Conservation (phyloP, 164 flowering plant species). For the Amborella trichopoda region DNA sequence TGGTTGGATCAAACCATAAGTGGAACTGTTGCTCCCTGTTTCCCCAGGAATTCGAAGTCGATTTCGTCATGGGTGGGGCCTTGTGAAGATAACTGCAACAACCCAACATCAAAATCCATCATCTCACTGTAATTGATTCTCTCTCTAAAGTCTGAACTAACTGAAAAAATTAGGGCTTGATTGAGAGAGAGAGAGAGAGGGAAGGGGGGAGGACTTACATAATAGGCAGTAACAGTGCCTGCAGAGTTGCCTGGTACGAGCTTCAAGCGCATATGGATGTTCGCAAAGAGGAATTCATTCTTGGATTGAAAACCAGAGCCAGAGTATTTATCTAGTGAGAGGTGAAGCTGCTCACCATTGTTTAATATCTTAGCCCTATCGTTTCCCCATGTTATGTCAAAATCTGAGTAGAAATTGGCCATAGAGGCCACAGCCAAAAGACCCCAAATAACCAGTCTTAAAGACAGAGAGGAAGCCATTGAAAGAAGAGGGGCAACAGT, state of each 20-base stretch:
- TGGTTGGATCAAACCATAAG: slow-evolving; percentile 79
- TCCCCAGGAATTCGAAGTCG: slow-evolving; percentile 83
- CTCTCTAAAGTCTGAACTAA: too few relatives aligned
- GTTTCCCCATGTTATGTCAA: slow-evolving; percentile 20
- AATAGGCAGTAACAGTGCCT: slow-evolving; percentile 29
- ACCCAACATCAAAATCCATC: too few relatives aligned
- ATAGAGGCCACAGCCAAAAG: too few relatives aligned
- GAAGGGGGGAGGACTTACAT: too few relatives aligned
- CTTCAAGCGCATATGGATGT: slow-evolving; percentile 24
- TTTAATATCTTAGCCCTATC: slow-evolving; percentile 12
- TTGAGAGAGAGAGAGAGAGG: too few relatives aligned
- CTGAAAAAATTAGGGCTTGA: too few relatives aligned
- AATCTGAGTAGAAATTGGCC: slow-evolving; percentile 13
- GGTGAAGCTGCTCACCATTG: slow-evolving; percentile 19
- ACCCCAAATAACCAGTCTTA: too few relatives aligned
- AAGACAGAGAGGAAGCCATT: too few relatives aligned
- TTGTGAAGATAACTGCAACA: slow-evolving; percentile 53
- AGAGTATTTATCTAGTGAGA: slow-evolving; percentile 21
- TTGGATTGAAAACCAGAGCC: slow-evolving; percentile 33
- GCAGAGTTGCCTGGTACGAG: slow-evolving; percentile 32
- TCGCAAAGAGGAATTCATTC: slow-evolving; percentile 16
- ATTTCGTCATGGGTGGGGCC: slow-evolving; percentile 59
- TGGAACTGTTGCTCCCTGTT: slow-evolving; percentile 70
- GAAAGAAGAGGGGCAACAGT: too few relatives aligned
- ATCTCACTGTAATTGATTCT: too few relatives aligned